A percentile compares a stretch with the other conserved stretches of the same genome.
Evolutionary conservation across 768 basidiomycete species (phyloP).

Genomic region (Strobilomyces confusus): DNA sequence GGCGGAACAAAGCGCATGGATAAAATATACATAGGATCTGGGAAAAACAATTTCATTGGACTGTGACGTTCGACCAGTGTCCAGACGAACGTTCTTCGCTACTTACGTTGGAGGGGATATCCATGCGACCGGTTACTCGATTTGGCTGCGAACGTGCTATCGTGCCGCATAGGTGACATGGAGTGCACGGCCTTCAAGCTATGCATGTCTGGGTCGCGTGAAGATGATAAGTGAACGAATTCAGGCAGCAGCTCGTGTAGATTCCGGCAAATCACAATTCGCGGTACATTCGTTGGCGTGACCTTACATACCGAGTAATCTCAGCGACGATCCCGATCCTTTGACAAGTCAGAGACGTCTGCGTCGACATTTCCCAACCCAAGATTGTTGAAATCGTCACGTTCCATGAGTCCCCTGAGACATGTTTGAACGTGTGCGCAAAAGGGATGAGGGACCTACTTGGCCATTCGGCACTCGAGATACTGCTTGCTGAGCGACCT

Average conservation of each 20-base stretch:
- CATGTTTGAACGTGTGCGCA: not conserved
- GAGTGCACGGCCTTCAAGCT: not conserved
- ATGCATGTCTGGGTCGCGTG: not conserved
- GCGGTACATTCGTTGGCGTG: not conserved
- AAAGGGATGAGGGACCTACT: constrained; percentile 44
- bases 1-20: not conserved
- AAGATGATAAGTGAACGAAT: not conserved
- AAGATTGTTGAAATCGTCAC: constrained; percentile 83
- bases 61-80: constrained; percentile 15
- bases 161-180: not conserved
- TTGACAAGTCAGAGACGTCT: constrained; percentile 1
- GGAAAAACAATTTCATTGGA: constrained; percentile 13
- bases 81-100: constrained; percentile 29
- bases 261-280: not conserved
- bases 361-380: constrained; percentile 59
- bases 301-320: not conserved
- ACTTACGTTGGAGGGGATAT: not conserved
- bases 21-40: not conserved
- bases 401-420: constrained; percentile 80
- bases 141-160: constrained; percentile 26
- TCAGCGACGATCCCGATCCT: constrained; percentile 8
- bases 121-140: constrained; percentile 12
- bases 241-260: not conserved
- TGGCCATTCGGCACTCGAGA: constrained; percentile 84
- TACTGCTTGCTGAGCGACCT: constrained; percentile 72